Base-by-base conservation (phyloP, 176 grass and related monocot species). In the Panicum miliaceum region DNA sequence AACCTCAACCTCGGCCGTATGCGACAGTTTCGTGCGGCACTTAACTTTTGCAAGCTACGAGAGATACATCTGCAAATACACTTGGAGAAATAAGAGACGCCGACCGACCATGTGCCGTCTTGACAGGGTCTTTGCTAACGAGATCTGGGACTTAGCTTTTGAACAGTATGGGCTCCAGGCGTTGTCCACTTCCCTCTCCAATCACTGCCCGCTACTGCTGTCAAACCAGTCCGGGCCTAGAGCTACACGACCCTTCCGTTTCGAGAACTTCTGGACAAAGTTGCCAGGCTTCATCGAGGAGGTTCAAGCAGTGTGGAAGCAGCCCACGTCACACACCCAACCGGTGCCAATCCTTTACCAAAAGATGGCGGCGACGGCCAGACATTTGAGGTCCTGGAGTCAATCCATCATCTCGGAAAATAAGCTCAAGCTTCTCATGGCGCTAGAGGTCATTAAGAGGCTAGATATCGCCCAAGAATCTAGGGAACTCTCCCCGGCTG, bases 291-390 rank as follows among this genome's bases (percentile, higher is more conserved):
- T 65, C 32, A 1, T 18, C 0, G 63, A 65, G 0, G 15, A 6
- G 34, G 29, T 65, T 1, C 0, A 7, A 6, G 0, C 0, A 0
- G 63, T 5, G 0, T 65, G 14, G 63, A 0, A 7, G 2, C 0
- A 0, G 2, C 29, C 15, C 0, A 18, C 26, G 0, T 0, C 27
- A 2, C 32, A 65, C 32, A 36, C 25, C 13, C 12, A 19, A 1
- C 63, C 29, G 0, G 3, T 65, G 2, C 29, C 3, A 0, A 15
- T 15, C 2, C 63, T 65, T 0, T 3, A 35, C 0, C 63, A 65
- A 2, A 65, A 65, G 6, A 0, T 65, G 14, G 23, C 11, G 5
- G 10, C 3, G 0, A 27, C 59, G 0, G 23, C 59, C 3, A 26
- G 11, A 0, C 11, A 26, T 10, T 2, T 27, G 0, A 10, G 23